Evolutionary conservation across 805 yeast genomes (phyloP).

Genomic region (Tetrapisispora phaffii): DNA sequence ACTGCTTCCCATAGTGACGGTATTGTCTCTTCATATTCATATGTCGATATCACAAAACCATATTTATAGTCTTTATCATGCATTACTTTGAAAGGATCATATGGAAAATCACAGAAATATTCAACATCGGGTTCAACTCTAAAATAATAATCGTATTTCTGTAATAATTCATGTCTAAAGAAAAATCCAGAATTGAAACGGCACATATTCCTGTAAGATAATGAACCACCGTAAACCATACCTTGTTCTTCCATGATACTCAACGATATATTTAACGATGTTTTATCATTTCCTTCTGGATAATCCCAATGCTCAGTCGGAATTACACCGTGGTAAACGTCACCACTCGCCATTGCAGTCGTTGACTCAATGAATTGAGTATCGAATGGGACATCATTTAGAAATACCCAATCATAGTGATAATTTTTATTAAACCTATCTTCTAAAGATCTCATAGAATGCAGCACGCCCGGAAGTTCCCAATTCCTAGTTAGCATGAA

Average conservation of each 20-base stretch:
- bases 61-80: conserved; percentile 67
- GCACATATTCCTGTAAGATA: conserved; percentile 86
- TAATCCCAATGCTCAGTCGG: conserved; percentile 68
- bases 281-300: conserved; percentile 60
- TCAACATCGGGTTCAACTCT: conserved; percentile 91
- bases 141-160: conserved; percentile 80
- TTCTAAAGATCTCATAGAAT: conserved; percentile 68
- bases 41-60: conserved; percentile 76
- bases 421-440: conserved; percentile 61
- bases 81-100: conserved; percentile 80
- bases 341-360: conserved; percentile 51
- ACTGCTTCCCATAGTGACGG: conserved; percentile 73
- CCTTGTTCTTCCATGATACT: conserved; percentile 35
- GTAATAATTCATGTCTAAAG: conserved; percentile 63
- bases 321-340: conserved; percentile 54
- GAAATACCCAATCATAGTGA: conserved; percentile 69
- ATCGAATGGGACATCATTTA: conserved; percentile 64
- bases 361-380: conserved; percentile 54
- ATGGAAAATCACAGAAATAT: conserved; percentile 72
- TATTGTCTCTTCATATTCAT: conserved; percentile 77
- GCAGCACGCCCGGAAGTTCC: conserved; percentile 65
- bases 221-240: conserved; percentile 55
- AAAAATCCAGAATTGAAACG: conserved; percentile 88
- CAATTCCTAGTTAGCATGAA: conserved; percentile 80
- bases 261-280: conserved; percentile 39